A percentile compares a stretch with the other conserved stretches of the same genome.
These are phyloP conservation scores for Aeschynomene evenia DNA, from an alignment of 306 rosid genomes.

Conservation along the genomic window DNA sequence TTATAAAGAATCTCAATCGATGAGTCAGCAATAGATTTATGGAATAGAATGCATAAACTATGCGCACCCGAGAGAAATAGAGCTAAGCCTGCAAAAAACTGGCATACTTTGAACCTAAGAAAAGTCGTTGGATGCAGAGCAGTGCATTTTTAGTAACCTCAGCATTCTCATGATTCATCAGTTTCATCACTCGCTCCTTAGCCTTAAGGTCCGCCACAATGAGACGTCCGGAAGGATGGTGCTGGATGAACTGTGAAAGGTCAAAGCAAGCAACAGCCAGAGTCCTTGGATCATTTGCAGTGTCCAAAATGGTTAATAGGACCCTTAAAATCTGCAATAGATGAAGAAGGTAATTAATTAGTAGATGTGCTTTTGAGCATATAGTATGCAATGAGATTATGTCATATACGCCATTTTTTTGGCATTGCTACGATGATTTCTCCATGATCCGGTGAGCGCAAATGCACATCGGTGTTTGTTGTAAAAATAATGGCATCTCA, in stretches of 20 bases:
- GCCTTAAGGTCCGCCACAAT: constrained; percentile 93
- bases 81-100: constrained; percentile 88
- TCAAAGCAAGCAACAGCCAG: constrained; percentile 92
- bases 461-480: background rate
- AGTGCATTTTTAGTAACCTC: constrained; percentile 96
- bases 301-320: constrained; percentile 81
- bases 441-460: background rate
- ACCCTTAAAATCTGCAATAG: constrained; percentile 83
- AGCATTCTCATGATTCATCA: constrained; percentile 87
- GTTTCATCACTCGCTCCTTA: constrained; percentile 92
- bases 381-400: background rate
- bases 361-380: background rate
- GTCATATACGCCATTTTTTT: background rate
- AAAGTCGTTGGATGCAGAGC: constrained; percentile 95
- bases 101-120: constrained; percentile 93
- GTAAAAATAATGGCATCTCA: background rate
- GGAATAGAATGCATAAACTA: constrained; percentile 4
- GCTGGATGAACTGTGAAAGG: constrained; percentile 86
- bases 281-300: constrained; percentile 80
- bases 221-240: constrained; percentile 81
- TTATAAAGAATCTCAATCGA: constrained; percentile 21
- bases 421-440: background rate
- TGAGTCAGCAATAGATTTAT: background rate
- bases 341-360: constrained; percentile 16
- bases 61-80: constrained; percentile 22